Evolutionary conservation across 2,329 filamentous ascomycete genomes (phyloP).

Genomic region (Boeremia exigua): DNA sequence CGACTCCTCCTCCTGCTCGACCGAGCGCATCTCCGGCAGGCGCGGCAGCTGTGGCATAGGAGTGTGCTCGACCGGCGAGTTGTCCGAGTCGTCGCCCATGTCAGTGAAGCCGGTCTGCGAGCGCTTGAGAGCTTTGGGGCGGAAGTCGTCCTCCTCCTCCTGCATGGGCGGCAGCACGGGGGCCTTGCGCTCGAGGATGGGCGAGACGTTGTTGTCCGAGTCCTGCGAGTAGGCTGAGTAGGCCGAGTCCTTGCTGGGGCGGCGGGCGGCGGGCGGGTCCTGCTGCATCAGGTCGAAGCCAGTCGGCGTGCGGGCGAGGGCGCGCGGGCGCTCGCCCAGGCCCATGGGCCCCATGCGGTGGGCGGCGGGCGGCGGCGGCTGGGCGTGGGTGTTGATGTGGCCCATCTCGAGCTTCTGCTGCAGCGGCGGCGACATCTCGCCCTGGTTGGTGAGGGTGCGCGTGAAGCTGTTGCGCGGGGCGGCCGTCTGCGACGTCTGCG

Average conservation of each 20-base stretch:
- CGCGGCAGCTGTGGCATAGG: constrained; percentile 46
- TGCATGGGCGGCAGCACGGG: constrained; percentile 37
- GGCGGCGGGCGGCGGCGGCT: constrained; percentile 34
- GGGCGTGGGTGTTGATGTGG: constrained; percentile 42
- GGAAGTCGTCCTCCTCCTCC: constrained; percentile 56
- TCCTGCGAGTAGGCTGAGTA: constrained; percentile 42
- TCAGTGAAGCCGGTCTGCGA: constrained; percentile 62
- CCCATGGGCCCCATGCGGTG: constrained; percentile 44
- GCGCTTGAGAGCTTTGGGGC: constrained; percentile 61
- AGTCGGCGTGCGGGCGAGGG: constrained; percentile 40
- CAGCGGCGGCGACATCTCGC: constrained; percentile 46
- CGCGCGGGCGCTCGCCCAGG: constrained; percentile 41
- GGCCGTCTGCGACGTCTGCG: constrained; percentile 32
- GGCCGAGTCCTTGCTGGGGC: constrained; percentile 42
- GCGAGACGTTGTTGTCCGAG: constrained; percentile 27
- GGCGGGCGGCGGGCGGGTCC: constrained; percentile 9
- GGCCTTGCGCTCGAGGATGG: constrained; percentile 28
- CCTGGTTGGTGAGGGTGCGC: constrained; percentile 41
- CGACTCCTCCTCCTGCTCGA: constrained; percentile 31
- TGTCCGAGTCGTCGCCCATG: constrained; percentile 25
- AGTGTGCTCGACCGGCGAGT: constrained; percentile 51
- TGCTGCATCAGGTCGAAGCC: constrained; percentile 39
- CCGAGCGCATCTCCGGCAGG: constrained; percentile 32
- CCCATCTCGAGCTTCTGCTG: constrained; percentile 46
- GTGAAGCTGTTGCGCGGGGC: constrained; percentile 40